Evolutionary conservation across 306 rosid species (phyloP), one percentile per base, ranked within the genome.

Genomic region (Prunus salicina): DNA sequence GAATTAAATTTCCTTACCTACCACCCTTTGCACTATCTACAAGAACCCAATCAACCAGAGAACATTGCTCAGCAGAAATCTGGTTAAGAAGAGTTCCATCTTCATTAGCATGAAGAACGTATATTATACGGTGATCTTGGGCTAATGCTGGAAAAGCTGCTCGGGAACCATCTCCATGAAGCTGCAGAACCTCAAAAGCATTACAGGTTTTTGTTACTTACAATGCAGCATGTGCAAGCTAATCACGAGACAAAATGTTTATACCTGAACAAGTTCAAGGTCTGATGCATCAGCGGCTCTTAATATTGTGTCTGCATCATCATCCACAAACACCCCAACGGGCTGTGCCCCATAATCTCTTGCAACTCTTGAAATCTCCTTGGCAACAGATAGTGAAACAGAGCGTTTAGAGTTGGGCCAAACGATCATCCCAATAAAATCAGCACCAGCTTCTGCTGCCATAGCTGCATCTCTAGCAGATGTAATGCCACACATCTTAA

Each of bases 381-480:
- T 95, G 52, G 99, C 97, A 72, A 86, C 88, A 8, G 97, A 73
- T 49, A 83, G 80, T 16, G 99, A 89, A 84, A 95, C 86, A 19
- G 97, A 92, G 46, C 99, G 97, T 81, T 88, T 90, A 12, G 99
- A 92, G 83, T 92, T 87, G 64, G 99, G 93, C 97, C 97, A 95
- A 72, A 92, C 58, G 51, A 95, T 92, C 97, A 95, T 92, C 79
- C 99, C 97, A 82, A 95, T 89, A 49, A 95, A 89, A 85, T 95
- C 82, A 70, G 96, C 97, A 73, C 99, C 97, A 75, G 99, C 95
- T 85, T 90, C 93, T n/a, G 96, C 91, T 49, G 97, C 99, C 90
- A 89, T 67, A 41, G 92, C 93, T 60, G 96, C 97, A 89, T 95
- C 99, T 80, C 83, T 87, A 46, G 93, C 89, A 50, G 97, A 90